Evolutionary conservation across 1,139 yeast species (phyloP), one percentile per base, ranked within the genome.

Genomic region (Meyerozyma smithsonii): DNA sequence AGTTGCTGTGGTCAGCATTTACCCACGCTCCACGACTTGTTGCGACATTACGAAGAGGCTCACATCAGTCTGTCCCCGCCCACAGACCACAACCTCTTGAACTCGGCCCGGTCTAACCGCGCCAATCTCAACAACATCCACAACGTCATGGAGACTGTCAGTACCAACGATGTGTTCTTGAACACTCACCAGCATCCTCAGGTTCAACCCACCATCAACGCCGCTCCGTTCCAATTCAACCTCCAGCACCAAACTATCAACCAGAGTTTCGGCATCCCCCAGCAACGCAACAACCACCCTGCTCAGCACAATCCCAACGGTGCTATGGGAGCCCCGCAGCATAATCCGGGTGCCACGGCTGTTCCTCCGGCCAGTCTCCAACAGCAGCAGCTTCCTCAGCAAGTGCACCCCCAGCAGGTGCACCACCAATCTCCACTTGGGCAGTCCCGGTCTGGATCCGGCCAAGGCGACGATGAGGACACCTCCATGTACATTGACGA

Each of bases 41-140:
- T 92, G 48, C 81, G 95, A 52, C 98, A 92, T 60, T 94, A 92
- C 58, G 98, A 94, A 61, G 97, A 92, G 62, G 90, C 95, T 33
- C 98, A 92, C 61, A 90, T 90, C 47, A 78, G 85, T 40, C 85
- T 87, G 32, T 79, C 81, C 16, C 84, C 84, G 2, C 82, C 84
- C 10, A 54, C 63, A 36, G 64, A 62, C 41, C 57, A 55, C 43
- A 57, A 58, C 38, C 67, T 63, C 47, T 52, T 63, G 51, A 49
- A 64, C 37, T 59, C 56, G 45, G 56, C 62, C 39, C 62, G 60
- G 50, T 52, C 72, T 44, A 61, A 58, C 45, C 56, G 72, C 36
- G 63, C 61, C 49, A 58, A 62, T 49, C 60, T 64, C 53, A 69
- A 65, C 50, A 69, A 63, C 48, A 62, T 62, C 55, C 76, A 71